A percentile compares a stretch with the other conserved stretches of the same genome.
Conservation (phyloP, 73 alveolate species). For the Uronychia setigera region DNA sequence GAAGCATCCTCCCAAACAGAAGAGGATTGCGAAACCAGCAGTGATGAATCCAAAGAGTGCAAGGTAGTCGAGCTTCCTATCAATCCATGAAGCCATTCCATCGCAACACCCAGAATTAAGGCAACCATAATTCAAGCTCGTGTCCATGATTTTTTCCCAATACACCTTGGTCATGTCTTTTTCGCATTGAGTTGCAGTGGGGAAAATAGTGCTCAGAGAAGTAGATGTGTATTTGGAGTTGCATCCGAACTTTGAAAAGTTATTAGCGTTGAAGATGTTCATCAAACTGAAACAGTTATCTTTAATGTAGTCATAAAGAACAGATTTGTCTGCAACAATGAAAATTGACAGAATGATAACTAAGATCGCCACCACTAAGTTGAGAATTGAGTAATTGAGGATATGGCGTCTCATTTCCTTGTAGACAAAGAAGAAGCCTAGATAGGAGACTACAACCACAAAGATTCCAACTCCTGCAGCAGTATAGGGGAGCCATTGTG, state of each 20-base stretch:
- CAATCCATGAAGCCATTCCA: not conserved
- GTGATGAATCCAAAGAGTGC: conserved; percentile 7
- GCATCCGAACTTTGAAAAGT: not conserved
- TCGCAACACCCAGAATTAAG: conserved; percentile 7
- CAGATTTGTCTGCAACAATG: not conserved
- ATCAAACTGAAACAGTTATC: not conserved
- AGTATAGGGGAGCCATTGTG: conserved; percentile 1
- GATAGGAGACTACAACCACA: not conserved
- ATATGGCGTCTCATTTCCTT: not conserved
- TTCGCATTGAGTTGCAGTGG: not conserved
- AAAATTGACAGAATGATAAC: not conserved
- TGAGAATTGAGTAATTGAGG: not conserved
- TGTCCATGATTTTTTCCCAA: not conserved
- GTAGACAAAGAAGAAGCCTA: conserved; percentile 10
- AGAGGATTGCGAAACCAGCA: not conserved
- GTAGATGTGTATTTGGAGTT: not conserved
- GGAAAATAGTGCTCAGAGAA: not conserved
- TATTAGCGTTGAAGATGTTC: not conserved
- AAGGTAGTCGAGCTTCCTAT: not conserved
- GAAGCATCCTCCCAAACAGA: not conserved
- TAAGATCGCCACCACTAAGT: not conserved
- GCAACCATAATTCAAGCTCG: conserved; percentile 3
- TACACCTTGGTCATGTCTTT: not conserved
- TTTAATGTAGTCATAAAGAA: not conserved
- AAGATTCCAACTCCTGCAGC: not conserved